Evolutionary conservation across 1,139 yeast genomes (phyloP).

Genomic region (Zhuliangozyma parablackwelliae): DNA sequence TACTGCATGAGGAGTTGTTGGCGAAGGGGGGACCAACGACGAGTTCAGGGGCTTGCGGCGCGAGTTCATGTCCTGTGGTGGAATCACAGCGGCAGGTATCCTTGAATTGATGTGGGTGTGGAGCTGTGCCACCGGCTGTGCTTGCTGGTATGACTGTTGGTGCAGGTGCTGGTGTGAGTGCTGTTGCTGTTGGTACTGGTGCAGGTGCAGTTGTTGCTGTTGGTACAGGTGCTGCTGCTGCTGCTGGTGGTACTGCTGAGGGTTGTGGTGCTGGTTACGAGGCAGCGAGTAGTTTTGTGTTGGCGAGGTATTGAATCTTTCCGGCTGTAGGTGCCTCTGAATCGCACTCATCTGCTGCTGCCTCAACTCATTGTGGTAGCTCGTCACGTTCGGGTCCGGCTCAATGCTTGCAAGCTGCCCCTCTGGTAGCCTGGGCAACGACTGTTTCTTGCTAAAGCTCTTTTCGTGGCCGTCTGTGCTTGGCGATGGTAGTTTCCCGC

Average conservation of each 20-base stretch:
- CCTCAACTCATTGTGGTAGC: slow-evolving; percentile 9
- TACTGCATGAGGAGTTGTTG: slow-evolving; percentile 4
- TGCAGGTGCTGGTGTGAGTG: slow-evolving; percentile 1
- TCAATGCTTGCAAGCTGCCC: slow-evolving; percentile 4
- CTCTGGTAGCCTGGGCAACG: slow-evolving; percentile 10
- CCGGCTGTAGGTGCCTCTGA: slow-evolving; percentile 8
- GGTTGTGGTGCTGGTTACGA: background rate
- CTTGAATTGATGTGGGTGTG: slow-evolving; percentile 5
- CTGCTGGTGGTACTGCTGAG: slow-evolving; percentile 2
- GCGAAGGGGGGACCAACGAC: slow-evolving; percentile 5
- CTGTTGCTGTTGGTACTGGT: slow-evolving; percentile 1
- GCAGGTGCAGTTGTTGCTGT: too few species aligned
- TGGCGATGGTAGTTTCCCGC: slow-evolving; percentile 5
- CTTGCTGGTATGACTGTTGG: slow-evolving; percentile 2
- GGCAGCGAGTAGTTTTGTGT: background rate
- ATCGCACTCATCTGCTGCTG: slow-evolving; percentile 8
- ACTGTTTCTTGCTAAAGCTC: slow-evolving; percentile 4
- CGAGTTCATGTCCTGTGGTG: slow-evolving; percentile 21
- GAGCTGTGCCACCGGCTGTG: slow-evolving; percentile 1
- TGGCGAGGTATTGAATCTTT: slow-evolving; percentile 7
- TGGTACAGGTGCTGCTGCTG: slow-evolving; percentile 1
- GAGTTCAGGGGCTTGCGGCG: slow-evolving; percentile 11
- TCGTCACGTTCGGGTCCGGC: background rate
- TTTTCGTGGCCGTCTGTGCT: background rate
- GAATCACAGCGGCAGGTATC: slow-evolving; percentile 23